A percentile compares a stretch with the other conserved stretches of the same genome.
Evolutionary conservation across 768 basidiomycete genomes (phyloP).

Genomic region (Tulasnella sp.): DNA sequence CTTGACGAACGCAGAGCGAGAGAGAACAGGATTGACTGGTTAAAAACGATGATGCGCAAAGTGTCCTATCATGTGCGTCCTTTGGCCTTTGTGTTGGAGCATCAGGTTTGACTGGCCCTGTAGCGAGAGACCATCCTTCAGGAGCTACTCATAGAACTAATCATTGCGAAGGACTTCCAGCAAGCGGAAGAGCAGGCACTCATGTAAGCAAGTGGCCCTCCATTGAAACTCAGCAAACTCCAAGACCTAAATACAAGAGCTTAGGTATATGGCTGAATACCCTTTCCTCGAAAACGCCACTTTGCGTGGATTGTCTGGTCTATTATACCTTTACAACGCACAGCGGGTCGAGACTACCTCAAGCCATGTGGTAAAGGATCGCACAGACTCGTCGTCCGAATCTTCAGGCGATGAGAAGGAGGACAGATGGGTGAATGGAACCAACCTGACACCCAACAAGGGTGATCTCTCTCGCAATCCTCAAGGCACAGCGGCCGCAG

Average conservation of each 20-base stretch:
- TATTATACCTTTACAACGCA: slow-evolving; percentile 43
- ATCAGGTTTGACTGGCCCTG: neutral
- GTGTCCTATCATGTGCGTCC: slow-evolving; percentile 54
- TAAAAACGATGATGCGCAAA: slow-evolving; percentile 64
- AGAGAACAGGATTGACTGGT: slow-evolving; percentile 19
- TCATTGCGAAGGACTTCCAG: slow-evolving; percentile 42
- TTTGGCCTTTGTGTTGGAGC: neutral
- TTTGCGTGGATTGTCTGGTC: slow-evolving; percentile 73
- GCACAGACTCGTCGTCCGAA: neutral
- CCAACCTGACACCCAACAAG: no score
- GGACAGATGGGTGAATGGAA: neutral
- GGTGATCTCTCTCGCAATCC: no score
- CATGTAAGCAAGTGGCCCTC: slow-evolving; percentile 40
- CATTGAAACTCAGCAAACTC: neutral
- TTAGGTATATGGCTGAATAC: slow-evolving; percentile 74
- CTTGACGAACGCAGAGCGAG: slow-evolving; percentile 24
- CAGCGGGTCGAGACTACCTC: slow-evolving; percentile 18
- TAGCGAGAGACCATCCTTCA: slow-evolving; percentile 67
- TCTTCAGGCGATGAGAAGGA: neutral
- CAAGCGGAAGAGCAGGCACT: slow-evolving; percentile 80
- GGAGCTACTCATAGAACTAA: slow-evolving; percentile 60
- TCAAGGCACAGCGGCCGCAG: no score
- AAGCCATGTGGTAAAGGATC: neutral
- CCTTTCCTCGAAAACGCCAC: slow-evolving; percentile 76
- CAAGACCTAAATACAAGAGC: neutral